Conservation (phyloP, 1,284 basidiomycete genomes). For the Ceratobasidium papillatum region DNA sequence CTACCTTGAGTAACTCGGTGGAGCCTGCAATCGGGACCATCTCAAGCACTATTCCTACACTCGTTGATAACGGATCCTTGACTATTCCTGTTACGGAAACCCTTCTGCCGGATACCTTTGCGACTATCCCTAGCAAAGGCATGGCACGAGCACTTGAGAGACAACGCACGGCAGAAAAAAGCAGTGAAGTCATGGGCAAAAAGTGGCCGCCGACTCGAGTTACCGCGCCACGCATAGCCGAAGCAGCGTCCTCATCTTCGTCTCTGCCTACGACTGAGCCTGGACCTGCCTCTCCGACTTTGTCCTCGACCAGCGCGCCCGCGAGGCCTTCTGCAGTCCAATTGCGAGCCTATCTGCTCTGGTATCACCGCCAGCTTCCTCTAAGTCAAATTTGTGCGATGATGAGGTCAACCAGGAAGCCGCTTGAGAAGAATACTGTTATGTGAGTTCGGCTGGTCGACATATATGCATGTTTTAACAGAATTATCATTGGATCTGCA, state of each 20-base stretch:
- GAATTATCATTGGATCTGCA: neutral
- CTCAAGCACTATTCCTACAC: neutral
- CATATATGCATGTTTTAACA: neutral
- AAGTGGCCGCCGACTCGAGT: constrained; percentile 24
- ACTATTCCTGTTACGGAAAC: neutral
- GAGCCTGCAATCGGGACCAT: neutral
- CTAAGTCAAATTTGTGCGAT: constrained; percentile 20
- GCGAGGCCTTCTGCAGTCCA: neutral
- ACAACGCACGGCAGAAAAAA: constrained; percentile 10
- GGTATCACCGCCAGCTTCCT: constrained; percentile 19
- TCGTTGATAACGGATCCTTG: neutral
- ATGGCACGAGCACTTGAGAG: constrained; percentile 20
- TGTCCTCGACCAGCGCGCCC: neutral
- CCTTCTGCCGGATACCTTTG: neutral
- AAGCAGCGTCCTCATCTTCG: neutral
- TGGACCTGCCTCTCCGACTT: neutral
- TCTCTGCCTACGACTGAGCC: neutral
- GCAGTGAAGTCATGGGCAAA: constrained; percentile 30
- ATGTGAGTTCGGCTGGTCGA: neutral
- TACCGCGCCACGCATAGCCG: neutral
- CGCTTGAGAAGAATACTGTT: constrained; percentile 5
- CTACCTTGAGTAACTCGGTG: no score
- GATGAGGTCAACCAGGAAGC: neutral
- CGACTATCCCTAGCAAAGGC: constrained; percentile 3
- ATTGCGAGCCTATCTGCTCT: constrained; percentile 30